Evolutionary conservation across 2,329 filamentous ascomycete species (phyloP), one percentile per base, ranked within the genome.

Genomic region (Talaromyces atroroseus): DNA sequence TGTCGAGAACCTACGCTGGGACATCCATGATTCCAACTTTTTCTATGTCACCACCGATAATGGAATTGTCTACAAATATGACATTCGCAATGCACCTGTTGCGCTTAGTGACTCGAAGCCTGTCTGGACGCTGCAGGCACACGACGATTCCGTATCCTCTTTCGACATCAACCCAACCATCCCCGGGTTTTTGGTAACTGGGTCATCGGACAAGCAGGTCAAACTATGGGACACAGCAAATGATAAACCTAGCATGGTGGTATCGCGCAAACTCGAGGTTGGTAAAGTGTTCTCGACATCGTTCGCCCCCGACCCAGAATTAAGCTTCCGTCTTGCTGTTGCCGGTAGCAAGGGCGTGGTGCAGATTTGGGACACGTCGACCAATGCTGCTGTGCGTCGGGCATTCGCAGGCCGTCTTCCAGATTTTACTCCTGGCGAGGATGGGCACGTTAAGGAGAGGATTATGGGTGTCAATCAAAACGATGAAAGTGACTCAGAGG

Each of bases 21-120:
- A 99, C 74, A 88, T 90, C 16, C 92, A 97, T 71, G 86, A 96
- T 72, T 78, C 86, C 5, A 95, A 96, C 80, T 91, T 82, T 79
- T 99, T 99, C 78, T 99, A 89, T 74, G 89, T 95, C 57, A 92
- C 92, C 12, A 99, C 94, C 4, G 94, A 99, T 71, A 88, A 84
- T 64, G 94, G 94, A 47, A 83, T 92, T 61, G 83, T 99, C 58
- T 92, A 97, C 78, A 94, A 91, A 75, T 90, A 95, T 74, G 94
- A 99, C 69, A 80, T 88, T 42, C 86, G 94, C 49, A 87, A 85
- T 57, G 83, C 88, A 14, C 89, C 90, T 20, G 76, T 87, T 8
- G 84, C 83, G 53, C 89, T 90, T 0, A 80, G 85, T 49, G 79
- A 82, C 42, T 90, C 87, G 62, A 96, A 95, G 73, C 84, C 94